These are phyloP conservation scores for Nannochloropsis gaditana DNA, from an alignment of 108 stramenopile species.

Conservation along the genomic window DNA sequence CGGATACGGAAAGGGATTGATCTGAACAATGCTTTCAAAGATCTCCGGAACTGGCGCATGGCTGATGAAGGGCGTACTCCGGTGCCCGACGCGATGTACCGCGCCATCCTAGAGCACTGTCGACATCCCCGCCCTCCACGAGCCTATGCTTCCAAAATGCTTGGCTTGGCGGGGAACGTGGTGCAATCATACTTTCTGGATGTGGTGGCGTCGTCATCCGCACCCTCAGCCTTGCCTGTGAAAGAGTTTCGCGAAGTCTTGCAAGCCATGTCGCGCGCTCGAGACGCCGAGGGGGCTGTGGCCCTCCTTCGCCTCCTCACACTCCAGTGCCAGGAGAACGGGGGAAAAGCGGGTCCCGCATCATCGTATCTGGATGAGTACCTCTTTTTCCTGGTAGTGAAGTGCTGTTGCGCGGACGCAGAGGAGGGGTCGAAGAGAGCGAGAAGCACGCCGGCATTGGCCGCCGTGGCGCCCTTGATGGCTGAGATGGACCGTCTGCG, in stretches of 20 bases:
- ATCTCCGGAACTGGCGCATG: background rate
- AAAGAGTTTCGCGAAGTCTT: background rate
- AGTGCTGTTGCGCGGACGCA: background rate
- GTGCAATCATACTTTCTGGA: background rate
- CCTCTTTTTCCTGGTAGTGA: background rate
- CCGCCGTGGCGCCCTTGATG: background rate
- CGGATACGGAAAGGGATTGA: background rate
- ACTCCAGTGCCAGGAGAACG: background rate
- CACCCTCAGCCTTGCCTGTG: background rate
- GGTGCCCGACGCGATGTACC: conserved; percentile 4
- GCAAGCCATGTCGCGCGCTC: background rate
- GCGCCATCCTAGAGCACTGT: background rate
- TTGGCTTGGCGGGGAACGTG: background rate
- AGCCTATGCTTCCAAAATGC: background rate
- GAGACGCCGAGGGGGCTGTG: background rate
- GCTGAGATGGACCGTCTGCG: background rate
- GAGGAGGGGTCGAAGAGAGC: background rate
- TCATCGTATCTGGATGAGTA: background rate
- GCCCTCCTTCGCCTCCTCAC: background rate
- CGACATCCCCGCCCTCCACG: conserved; percentile 7
- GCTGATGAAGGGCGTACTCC: background rate
- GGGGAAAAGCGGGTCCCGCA: background rate
- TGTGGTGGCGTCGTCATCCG: background rate
- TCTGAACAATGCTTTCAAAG: background rate
- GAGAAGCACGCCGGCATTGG: background rate